phyloP scores from a whole-genome alignment of 345 rosid genomes.

The Balakata baccata region DNA sequence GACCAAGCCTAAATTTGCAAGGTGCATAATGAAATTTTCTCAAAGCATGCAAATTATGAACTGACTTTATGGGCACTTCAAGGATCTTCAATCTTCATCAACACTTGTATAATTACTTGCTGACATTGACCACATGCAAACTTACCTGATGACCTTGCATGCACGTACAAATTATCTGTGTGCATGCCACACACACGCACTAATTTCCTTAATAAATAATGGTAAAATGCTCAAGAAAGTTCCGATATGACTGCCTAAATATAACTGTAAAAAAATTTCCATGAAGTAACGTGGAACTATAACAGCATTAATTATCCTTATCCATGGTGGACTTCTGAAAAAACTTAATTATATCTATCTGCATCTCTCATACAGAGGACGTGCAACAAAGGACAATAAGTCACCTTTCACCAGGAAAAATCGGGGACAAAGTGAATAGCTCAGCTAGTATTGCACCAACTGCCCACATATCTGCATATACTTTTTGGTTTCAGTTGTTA shows the following conservation, averaged over 20 bases:
- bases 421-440: conserved; percentile 77
- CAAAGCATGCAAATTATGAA: not conserved
- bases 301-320: not conserved
- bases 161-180: too few species aligned
- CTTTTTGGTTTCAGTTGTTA: conserved; percentile 19
- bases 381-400: conserved; percentile 4
- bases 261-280: not conserved
- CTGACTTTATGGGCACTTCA: not conserved
- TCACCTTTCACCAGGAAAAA: conserved; percentile 97
- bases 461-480: conserved; percentile 90
- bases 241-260: not conserved
- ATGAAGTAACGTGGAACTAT: not conserved
- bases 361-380: conserved; percentile 1
- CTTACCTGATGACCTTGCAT: not conserved
- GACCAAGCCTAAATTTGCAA: not conserved
- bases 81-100: not conserved
- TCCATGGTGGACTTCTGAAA: not conserved
- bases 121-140: not conserved
- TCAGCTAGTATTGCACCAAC: conserved; percentile 92
- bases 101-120: not conserved
- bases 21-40: not conserved
- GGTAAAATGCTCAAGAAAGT: not conserved
- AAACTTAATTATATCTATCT: not conserved
- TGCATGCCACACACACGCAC: not conserved
- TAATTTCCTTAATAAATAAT: not conserved